Evolutionary conservation across 1,139 yeast genomes (phyloP).

Genomic region (Yamadazyma dendronema): DNA sequence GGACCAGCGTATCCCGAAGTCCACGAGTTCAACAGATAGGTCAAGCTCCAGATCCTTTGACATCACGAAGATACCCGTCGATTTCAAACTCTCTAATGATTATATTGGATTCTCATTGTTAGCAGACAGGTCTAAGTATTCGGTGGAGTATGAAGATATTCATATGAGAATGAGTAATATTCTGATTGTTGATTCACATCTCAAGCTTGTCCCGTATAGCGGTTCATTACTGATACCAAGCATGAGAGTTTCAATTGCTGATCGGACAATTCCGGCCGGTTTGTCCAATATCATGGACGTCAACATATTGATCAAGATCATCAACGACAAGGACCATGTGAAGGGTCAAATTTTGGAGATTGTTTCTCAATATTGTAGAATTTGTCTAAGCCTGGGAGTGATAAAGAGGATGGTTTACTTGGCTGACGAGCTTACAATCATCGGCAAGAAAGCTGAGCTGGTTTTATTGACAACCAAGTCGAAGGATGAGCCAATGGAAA

Average conservation of each 20-base stretch:
- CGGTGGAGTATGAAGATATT: constrained; percentile 26
- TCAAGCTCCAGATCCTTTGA: too few relatives aligned
- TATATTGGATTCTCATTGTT: constrained; percentile 37
- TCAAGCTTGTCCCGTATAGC: constrained; percentile 14
- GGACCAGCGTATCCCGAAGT: neutral
- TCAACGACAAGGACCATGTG: constrained; percentile 24
- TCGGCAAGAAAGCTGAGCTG: constrained; percentile 7
- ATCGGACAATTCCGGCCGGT: constrained; percentile 35
- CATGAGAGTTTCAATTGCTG: constrained; percentile 36
- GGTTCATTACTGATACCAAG: constrained; percentile 45
- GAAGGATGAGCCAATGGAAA: neutral
- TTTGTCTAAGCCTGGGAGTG: constrained; percentile 55
- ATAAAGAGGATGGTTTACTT: constrained; percentile 35
- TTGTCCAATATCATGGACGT: constrained; percentile 49
- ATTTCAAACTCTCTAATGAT: constrained; percentile 29
- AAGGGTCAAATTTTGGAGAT: constrained; percentile 50
- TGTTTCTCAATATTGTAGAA: constrained; percentile 56
- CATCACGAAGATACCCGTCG: constrained; percentile 18
- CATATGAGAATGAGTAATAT: constrained; percentile 23
- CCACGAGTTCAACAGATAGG: too few relatives aligned
- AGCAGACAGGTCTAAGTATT: constrained; percentile 29
- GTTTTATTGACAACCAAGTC: neutral
- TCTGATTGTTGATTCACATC: constrained; percentile 4
- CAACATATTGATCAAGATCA: constrained; percentile 35
- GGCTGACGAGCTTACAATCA: constrained; percentile 13